Base-by-base conservation (phyloP, 73 alveolate genomes). In the Paramecium sonneborni region DNA sequence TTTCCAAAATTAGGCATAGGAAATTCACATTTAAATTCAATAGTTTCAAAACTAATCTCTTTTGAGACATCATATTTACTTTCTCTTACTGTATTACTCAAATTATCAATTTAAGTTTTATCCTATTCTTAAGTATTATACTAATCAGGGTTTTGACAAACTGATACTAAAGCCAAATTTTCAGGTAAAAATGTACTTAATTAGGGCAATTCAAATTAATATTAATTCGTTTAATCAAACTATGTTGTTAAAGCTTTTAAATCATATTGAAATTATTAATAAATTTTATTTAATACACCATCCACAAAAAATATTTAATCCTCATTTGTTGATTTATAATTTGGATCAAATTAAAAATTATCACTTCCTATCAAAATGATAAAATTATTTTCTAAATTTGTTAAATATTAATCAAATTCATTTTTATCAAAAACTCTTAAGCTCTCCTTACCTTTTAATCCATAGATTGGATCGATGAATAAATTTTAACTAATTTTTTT, bases 1-100 rank as follows among this genome's bases (percentile, higher is more conserved):
- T 79, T 26, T 23, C 34, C 12, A 43, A 79, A 79, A 46, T 79
- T 62, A 43, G 90, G 90, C 90, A 79, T 41, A 11, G 90, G 90
- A 39, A 79, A 79, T 43, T 79, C 90, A 43, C 44, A 32, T n/a
- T 32, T 20, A 79, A 79, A 39, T 26, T 79, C 26, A 23, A 79
- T 62, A 10, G 69, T 12, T 79, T 41, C 69, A 23, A 38, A 39
- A 4, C 41, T 79, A 39, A 44, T 21, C 1, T 41, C 55, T 41
- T 62, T 9, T 11, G 21, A 23, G 7, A 55, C 90, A 79, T 79
- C 90, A 23, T 24, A 79, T 24, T 39, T 79, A 2, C 15, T 15
- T 3, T 41, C 72, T 41, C 24, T 79, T 14, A 46, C 72, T n/a
- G 74, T 23, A 24, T 43, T 23, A 44, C 21, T 46, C 15, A 79